Percentiles rank a stretch among this genome's conserved stretches.
Evolutionary conservation across 352 stramenopile species (phyloP).

Genomic region (Phytopythium sindhum): DNA sequence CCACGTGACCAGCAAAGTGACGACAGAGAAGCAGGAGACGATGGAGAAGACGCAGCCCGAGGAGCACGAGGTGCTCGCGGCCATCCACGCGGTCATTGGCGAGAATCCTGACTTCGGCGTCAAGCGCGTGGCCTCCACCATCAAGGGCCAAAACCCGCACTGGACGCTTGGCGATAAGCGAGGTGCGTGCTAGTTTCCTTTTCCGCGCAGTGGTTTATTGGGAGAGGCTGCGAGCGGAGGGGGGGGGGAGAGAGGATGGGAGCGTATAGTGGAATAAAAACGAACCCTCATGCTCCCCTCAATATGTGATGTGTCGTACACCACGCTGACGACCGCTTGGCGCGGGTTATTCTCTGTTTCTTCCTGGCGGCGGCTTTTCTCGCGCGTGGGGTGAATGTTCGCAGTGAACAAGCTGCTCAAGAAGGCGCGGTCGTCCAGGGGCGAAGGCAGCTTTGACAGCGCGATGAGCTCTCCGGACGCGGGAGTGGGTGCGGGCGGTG

Average conservation of each 20-base stretch:
- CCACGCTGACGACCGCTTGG: conserved; percentile 13
- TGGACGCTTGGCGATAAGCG: conserved; percentile 73
- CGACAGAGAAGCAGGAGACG: not conserved
- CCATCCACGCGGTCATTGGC: conserved; percentile 51
- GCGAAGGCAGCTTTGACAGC: conserved; percentile 8
- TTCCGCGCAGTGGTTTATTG: not conserved
- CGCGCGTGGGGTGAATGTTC: conserved; percentile 18
- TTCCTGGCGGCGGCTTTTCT: not conserved
- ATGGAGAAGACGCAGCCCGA: conserved; percentile 64
- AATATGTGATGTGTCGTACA: conserved; percentile 1
- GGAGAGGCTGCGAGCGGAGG: not conserved
- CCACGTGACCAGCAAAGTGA: not conserved
- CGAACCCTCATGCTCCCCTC: not conserved
- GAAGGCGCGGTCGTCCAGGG: conserved; percentile 49
- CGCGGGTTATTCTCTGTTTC: conserved; percentile 9
- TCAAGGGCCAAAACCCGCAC: conserved; percentile 68
- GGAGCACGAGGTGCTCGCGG: conserved; percentile 57
- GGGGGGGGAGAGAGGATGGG: conserved; percentile 1
- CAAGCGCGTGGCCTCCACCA: conserved; percentile 52
- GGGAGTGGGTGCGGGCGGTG: conserved; percentile 21
- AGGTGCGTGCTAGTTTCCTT: conserved; percentile 26
- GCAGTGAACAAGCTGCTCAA: conserved; percentile 71
- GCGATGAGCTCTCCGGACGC: conserved; percentile 32
- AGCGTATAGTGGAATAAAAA: conserved; percentile 8
- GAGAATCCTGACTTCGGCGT: conserved; percentile 66